Percentiles rank a stretch among this genome's conserved stretches.
Evolutionary conservation across 2,329 filamentous ascomycete species (phyloP).

Genomic region (Diaporthe helianthi): DNA sequence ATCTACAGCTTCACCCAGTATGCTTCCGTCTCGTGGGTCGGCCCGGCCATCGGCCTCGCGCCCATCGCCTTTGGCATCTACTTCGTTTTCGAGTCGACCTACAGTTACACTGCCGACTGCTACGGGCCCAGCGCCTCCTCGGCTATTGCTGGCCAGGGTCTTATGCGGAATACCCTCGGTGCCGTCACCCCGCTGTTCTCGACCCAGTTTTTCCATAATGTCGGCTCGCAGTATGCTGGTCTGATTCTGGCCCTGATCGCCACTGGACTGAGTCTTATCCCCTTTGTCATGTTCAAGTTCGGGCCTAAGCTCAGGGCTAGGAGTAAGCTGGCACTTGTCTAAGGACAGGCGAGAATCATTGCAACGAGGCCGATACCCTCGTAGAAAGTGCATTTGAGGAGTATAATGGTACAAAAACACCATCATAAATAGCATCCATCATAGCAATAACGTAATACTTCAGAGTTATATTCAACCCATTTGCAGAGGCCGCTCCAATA

Average conservation of each 20-base stretch:
- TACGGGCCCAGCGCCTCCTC: slow-evolving; percentile 50
- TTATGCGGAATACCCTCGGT: slow-evolving; percentile 60
- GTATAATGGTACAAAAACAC: neutral
- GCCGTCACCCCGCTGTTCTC: slow-evolving; percentile 60
- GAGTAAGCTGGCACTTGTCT: slow-evolving; percentile 45
- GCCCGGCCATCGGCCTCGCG: slow-evolving; percentile 54
- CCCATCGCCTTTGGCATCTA: slow-evolving; percentile 60
- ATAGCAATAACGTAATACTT: slow-evolving; percentile 13
- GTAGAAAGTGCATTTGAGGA: neutral
- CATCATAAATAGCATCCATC: slow-evolving; percentile 4
- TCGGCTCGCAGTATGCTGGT: slow-evolving; percentile 60
- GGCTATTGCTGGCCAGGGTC: slow-evolving; percentile 56
- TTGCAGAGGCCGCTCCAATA: neutral
- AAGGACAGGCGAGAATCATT: neutral
- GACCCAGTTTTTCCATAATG: slow-evolving; percentile 59
- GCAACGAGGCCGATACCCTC: neutral
- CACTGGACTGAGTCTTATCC: slow-evolving; percentile 44
- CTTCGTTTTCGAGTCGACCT: slow-evolving; percentile 51
- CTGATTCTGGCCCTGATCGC: slow-evolving; percentile 55
- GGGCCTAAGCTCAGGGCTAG: slow-evolving; percentile 47
- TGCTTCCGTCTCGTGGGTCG: slow-evolving; percentile 55
- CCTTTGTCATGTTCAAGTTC: slow-evolving; percentile 53
- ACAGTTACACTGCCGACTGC: slow-evolving; percentile 60
- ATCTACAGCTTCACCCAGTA: slow-evolving; percentile 63
- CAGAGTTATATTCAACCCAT: neutral